Conservation (phyloP, 371 early-diverging fungal genomes). For the Capillidium heterosporum region DNA sequence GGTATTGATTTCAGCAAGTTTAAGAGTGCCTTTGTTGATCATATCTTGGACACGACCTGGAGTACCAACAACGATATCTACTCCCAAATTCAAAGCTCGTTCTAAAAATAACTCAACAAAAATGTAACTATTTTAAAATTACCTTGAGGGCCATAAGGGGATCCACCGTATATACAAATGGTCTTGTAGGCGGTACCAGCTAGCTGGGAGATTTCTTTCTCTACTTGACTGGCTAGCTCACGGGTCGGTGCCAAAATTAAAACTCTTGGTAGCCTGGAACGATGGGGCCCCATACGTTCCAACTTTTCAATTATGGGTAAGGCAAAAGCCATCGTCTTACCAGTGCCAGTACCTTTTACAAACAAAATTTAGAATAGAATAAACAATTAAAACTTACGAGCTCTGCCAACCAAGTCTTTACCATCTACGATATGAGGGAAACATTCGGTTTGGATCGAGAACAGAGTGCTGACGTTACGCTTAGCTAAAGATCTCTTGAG, state of each 20-base stretch:
- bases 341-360: constrained; percentile 66
- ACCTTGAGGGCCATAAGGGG: constrained; percentile 58
- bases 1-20: constrained; percentile 47
- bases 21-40: constrained; percentile 67
- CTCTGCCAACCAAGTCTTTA: constrained; percentile 82
- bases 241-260: constrained; percentile 88
- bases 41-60: constrained; percentile 95
- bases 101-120: constrained; percentile 6
- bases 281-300: constrained; percentile 12
- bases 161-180: constrained; percentile 45
- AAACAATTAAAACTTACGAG: constrained; percentile 22
- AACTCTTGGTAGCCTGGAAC: constrained; percentile 64
- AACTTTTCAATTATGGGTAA: constrained; percentile 66
- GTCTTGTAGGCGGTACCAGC: constrained; percentile 28
- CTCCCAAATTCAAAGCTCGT: constrained; percentile 60
- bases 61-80: constrained; percentile 92
- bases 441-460: constrained; percentile 85
- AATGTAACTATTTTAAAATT: background rate
- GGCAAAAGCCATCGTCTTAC: constrained; percentile 83
- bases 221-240: constrained; percentile 88
- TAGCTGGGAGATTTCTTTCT: constrained; percentile 48
- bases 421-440: constrained; percentile 68
- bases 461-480: constrained; percentile 37
- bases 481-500: background rate
- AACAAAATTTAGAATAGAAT: background rate